Evolutionary conservation across 1,284 basidiomycete species (phyloP).

Genomic region (Cryptococcus neoformans): DNA sequence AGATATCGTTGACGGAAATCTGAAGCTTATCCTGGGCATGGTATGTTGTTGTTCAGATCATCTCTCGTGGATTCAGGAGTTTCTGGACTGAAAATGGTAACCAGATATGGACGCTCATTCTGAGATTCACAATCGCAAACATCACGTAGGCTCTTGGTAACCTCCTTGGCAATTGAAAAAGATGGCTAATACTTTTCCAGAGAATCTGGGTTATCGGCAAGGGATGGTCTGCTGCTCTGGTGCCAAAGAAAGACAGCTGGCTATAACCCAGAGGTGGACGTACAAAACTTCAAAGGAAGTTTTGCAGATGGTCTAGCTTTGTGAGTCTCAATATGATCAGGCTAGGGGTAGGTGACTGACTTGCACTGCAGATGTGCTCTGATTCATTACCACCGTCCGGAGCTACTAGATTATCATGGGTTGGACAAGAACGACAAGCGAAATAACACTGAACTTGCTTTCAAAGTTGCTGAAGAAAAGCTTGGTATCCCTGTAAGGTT

Average conservation of each 20-base stretch:
- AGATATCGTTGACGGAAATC: slow-evolving; percentile 97
- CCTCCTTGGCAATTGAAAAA: not conserved
- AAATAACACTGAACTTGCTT: slow-evolving; percentile 79
- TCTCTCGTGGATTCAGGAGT: not conserved
- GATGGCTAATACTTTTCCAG: slow-evolving; percentile 51
- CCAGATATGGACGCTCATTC: slow-evolving; percentile 91
- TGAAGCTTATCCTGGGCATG: slow-evolving; percentile 97
- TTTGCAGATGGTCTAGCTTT: slow-evolving; percentile 94
- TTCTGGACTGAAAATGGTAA: not conserved
- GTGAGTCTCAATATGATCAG: slow-evolving; percentile 55
- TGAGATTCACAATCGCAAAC: slow-evolving; percentile 95
- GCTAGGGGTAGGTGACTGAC: not conserved
- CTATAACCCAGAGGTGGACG: slow-evolving; percentile 80
- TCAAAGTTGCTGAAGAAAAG: slow-evolving; percentile 78
- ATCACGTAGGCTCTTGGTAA: slow-evolving; percentile 66
- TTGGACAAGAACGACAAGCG: slow-evolving; percentile 76
- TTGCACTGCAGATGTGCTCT: slow-evolving; percentile 72
- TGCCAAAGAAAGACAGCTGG: slow-evolving; percentile 93
- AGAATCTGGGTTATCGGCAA: slow-evolving; percentile 94
- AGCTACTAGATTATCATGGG: slow-evolving; percentile 79
- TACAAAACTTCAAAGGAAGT: slow-evolving; percentile 87
- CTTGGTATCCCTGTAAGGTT: slow-evolving; percentile 78
- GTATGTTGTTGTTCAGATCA: slow-evolving; percentile 17
- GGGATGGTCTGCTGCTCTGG: slow-evolving; percentile 95
- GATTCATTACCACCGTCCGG: slow-evolving; percentile 95